phyloP scores from a whole-genome alignment of 805 yeast species.

The Pichia gijzeniarum region DNA sequence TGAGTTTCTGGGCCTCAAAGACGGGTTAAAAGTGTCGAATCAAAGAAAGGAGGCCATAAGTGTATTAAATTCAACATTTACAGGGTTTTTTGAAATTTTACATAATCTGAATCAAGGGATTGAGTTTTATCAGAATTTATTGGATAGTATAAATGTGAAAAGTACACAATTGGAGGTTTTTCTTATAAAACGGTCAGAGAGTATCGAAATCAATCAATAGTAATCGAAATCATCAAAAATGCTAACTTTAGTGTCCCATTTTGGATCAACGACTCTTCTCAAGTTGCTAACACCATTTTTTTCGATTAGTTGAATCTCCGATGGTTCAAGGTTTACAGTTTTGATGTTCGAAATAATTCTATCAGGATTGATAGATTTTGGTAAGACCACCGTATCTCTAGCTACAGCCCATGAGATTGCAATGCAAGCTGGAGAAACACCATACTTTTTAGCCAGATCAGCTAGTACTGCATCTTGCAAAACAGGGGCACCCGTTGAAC shows the following conservation, averaged over 20 bases:
- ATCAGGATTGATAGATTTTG: conserved; percentile 40
- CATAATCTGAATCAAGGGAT: conserved; percentile 62
- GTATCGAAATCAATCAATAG: neutral
- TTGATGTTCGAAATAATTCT: conserved; percentile 39
- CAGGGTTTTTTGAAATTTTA: conserved; percentile 48
- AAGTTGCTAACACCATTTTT: conserved; percentile 4
- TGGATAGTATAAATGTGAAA: conserved; percentile 24
- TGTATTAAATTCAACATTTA: conserved; percentile 42
- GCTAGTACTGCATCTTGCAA: conserved; percentile 38
- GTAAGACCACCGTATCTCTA: conserved; percentile 49
- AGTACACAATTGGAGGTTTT: neutral
- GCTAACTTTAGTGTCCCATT: conserved; percentile 13
- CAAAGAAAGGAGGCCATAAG: conserved; percentile 46
- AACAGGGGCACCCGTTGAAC: conserved; percentile 50
- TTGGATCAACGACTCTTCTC: conserved; percentile 12
- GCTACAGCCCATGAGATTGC: conserved; percentile 53
- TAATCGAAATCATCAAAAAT: conserved; percentile 4
- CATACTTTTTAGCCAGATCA: conserved; percentile 38
- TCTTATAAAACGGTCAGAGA: neutral
- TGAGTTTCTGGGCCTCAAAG: conserved; percentile 32
- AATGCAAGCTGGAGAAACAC: conserved; percentile 42
- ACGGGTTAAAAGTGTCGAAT: conserved; percentile 27
- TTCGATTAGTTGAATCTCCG: conserved; percentile 31
- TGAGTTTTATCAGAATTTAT: conserved; percentile 65
- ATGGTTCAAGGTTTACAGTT: conserved; percentile 30